phyloP scores from a whole-genome alignment of 768 basidiomycete species.

The Kwoniella sp. region DNA sequence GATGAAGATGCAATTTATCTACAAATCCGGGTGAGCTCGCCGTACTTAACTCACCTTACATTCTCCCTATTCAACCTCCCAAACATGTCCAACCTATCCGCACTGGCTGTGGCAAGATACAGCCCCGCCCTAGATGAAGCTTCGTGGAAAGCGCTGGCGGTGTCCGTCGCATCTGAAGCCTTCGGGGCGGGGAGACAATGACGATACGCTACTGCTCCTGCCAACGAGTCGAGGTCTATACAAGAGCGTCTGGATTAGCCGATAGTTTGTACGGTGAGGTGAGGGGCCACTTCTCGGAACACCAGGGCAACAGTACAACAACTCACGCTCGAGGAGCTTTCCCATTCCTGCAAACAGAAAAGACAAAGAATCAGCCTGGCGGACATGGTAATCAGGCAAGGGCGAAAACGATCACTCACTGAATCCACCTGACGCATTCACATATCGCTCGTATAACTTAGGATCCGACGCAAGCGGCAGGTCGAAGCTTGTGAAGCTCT shows the following conservation, averaged over 20 bases:
- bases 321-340: constrained; percentile 51
- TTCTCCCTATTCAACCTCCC: constrained; percentile 47
- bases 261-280: neutral
- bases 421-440: constrained; percentile 48
- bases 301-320: neutral
- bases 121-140: constrained; percentile 67
- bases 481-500: constrained; percentile 52
- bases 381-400: too few species aligned
- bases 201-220: constrained; percentile 80
- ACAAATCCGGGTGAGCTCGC: too few species aligned
- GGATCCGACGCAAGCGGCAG: constrained; percentile 45
- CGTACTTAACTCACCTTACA: constrained; percentile 36
- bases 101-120: constrained; percentile 81
- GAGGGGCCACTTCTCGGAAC: too few species aligned
- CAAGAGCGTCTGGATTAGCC: neutral
- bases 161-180: constrained; percentile 11
- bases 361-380: too few species aligned
- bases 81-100: constrained; percentile 63
- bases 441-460: constrained; percentile 45
- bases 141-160: constrained; percentile 59
- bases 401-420: constrained; percentile 48
- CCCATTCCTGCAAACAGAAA: constrained; percentile 43
- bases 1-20: too few species aligned
- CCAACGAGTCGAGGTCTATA: constrained; percentile 74
- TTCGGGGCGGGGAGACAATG: constrained; percentile 58